Base-by-base conservation (phyloP, 2,329 filamentous ascomycete species). In the Aspergillus fructus region DNA sequence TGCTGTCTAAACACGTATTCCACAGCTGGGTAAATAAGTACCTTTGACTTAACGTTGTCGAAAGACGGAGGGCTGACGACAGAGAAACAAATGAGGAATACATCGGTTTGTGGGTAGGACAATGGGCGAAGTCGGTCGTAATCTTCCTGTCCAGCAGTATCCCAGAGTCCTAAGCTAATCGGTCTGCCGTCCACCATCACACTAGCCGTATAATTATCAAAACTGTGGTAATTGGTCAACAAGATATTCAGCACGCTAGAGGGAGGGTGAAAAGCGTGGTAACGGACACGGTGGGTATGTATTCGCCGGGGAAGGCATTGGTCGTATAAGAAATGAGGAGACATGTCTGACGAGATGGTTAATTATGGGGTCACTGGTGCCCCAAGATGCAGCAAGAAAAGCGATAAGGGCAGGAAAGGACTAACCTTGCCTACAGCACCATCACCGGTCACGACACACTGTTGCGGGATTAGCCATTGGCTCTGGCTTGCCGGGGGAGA, bases 231-330 rank as follows among this genome's bases (percentile, higher is more conserved):
- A 43, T 19, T 59, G 50, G 65, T 63, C 56, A 66, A 66, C 51
- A 58, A 63, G 51, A 50, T 49, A 39, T 66, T 53, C 50, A 48
- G 4, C 4, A 23, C 39, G 33, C 48, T 19, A 54, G 41, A 67
- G 23, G 61, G 45, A 56, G 45, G 67, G 23, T 13, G 59, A 43
- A 49, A 9, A 47, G 17, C 43, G 55, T 64, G 63, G 63, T 47
- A 55, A 75, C 74, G 68, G 65, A 77, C 75, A 99, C 94, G 69
- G 94, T 99, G 66, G 94, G 94, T 69, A 99, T 97, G 79, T 99
- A 99, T 83, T 99, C 94, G 77, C 94, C 94, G n/a, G 94, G 94
- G 77, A 99, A 99, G 65, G 94, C 94, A 81, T 97, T 99, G 63
- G 94, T 99, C 63, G 94, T 97, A 81, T 99, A 99, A 53, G 93